Evolutionary conservation across 2,329 filamentous ascomycete species (phyloP), one percentile per base, ranked within the genome.

Genomic region (Apiospora aurea): DNA sequence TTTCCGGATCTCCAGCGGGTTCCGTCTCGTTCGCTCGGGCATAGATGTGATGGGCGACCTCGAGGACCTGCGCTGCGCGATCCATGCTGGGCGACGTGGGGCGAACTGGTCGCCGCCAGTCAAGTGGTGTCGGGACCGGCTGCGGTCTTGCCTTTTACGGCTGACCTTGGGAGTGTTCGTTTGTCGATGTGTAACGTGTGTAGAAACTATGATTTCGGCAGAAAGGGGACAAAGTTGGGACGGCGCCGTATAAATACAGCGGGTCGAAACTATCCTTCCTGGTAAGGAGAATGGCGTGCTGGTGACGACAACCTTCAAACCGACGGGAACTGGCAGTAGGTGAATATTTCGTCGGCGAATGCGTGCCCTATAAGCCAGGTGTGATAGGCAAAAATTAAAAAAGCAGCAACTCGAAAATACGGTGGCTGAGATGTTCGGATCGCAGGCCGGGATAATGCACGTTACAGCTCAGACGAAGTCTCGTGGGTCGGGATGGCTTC

Each of bases 11-110:
- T 6, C 18, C 34, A 51, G 75, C 43, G 73, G 75, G 78, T 74
- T 69, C 76, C 74, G 71, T 82, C 14, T 80, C 77, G 76, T 85
- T 83, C 13, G 83, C 81, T 71, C 87, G 82, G 70, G 83, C 81
- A 73, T 87, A 87, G 77, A 76, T 77, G 73, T 78, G 73, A 72
- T 80, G 79, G 71, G 78, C 79, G 26, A 80, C 74, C 70, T 79
- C 76, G 75, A 85, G 80, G 41, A 79, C 79, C 69, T 79, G 77
- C 44, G 77, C 80, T 68, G 81, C 75, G 64, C 81, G 77, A 74
- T 84, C 82, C 83, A 85, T 85, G 72, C 71, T 75, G 74, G 76
- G 44, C 68, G 61, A 69, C 34, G 66, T 72, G 75, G 75, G 76
- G 74, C 69, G 72, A 70, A n/a, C 57, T 41, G 57, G 57, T 64